Evolutionary conservation across 352 stramenopile species (phyloP).

Genomic region (Globisporangium iwayamae): DNA sequence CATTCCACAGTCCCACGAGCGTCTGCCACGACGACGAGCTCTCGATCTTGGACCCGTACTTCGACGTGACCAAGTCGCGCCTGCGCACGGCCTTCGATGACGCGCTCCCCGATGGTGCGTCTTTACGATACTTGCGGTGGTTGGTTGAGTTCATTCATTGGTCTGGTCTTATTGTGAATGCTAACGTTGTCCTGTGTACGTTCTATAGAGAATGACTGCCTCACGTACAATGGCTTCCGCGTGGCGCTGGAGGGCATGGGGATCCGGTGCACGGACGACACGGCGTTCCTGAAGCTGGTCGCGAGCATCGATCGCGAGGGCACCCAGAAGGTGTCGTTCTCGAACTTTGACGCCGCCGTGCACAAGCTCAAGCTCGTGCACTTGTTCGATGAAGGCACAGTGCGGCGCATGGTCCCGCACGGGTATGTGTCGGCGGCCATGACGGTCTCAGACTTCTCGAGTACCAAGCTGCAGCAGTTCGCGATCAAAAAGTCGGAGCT

Average conservation of each 20-base stretch:
- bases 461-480: conserved; percentile 67
- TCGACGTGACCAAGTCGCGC: conserved; percentile 76
- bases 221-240: conserved; percentile 60
- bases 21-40: conserved; percentile 60
- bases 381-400: conserved; percentile 71
- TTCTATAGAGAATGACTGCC: conserved; percentile 27
- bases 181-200: not conserved
- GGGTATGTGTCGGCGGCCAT: conserved; percentile 56
- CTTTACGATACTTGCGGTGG: not conserved
- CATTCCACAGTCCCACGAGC: conserved; percentile 39
- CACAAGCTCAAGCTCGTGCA: conserved; percentile 87
- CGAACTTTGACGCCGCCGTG: conserved; percentile 77
- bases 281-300: conserved; percentile 72
- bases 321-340: conserved; percentile 45
- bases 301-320: conserved; percentile 54
- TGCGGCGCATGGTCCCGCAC: conserved; percentile 48
- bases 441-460: conserved; percentile 79
- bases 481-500: conserved; percentile 42
- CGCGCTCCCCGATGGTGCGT: conserved; percentile 39
- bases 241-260: conserved; percentile 58
- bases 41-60: conserved; percentile 84
- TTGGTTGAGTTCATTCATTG: not conserved
- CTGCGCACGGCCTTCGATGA: conserved; percentile 72
- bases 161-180: not conserved
- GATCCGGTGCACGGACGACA: conserved; percentile 67